These are phyloP conservation scores for Lagerstroemia speciosa DNA, from an alignment of 345 rosid genomes.

Conservation along the genomic window DNA sequence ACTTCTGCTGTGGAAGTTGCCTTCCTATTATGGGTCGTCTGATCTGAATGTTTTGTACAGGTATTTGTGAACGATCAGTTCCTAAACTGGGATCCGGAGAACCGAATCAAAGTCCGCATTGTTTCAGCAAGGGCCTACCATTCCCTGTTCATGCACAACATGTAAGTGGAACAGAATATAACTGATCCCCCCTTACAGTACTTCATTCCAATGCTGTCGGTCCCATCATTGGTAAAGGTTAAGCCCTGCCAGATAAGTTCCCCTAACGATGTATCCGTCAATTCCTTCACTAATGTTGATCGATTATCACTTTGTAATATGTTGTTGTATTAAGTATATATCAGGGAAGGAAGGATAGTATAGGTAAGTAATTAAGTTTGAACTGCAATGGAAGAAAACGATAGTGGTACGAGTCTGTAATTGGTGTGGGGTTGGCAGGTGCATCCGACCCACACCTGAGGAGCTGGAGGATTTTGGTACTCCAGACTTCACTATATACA, in stretches of 20 bases:
- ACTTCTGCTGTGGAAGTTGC: background rate
- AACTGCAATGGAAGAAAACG: conserved; percentile 11
- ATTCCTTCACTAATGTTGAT: background rate
- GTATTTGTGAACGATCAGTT: conserved; percentile 90
- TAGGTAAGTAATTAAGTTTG: background rate
- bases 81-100: conserved; percentile 87
- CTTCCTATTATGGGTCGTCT: background rate
- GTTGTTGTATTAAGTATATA: background rate
- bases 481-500: conserved; percentile 98
- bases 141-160: conserved; percentile 97
- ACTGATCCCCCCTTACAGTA: background rate
- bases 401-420: conserved; percentile 36
- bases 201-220: conserved; percentile 4
- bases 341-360: background rate
- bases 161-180: conserved; percentile 46
- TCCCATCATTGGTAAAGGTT: conserved; percentile 12
- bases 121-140: conserved; percentile 98
- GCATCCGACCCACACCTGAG: conserved; percentile 92
- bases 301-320: background rate
- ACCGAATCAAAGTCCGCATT: conserved; percentile 92
- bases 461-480: conserved; percentile 98
- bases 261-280: conserved; percentile 17
- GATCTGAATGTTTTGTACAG: conserved; percentile 21
- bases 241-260: conserved; percentile 29
- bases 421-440: conserved; percentile 79